These are phyloP conservation scores for Amanita thiersii DNA, from an alignment of 768 basidiomycete genomes.

Conservation along the genomic window DNA sequence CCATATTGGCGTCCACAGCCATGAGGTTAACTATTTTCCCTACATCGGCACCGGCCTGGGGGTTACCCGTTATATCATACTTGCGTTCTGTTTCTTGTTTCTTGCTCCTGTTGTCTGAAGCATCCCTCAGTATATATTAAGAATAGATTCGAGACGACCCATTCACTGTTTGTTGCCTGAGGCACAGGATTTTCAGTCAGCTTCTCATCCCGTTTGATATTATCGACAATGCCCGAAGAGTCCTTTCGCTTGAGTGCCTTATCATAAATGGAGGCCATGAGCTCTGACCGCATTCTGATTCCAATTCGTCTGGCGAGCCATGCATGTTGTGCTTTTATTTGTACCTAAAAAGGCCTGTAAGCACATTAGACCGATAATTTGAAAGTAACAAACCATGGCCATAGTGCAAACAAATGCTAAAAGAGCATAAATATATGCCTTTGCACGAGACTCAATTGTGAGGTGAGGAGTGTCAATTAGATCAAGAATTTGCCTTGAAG, in stretches of 20 bases:
- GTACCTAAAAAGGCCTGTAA: conserved; percentile 32
- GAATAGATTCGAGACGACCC: too few species aligned
- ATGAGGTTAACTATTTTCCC: conserved; percentile 90
- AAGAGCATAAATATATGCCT: conserved; percentile 73
- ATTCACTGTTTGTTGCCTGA: too few species aligned
- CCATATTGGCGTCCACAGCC: conserved; percentile 67
- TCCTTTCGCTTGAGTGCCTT: conserved; percentile 82
- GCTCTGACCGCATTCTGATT: conserved; percentile 65
- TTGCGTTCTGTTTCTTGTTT: conserved; percentile 2
- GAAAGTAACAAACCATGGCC: conserved; percentile 36
- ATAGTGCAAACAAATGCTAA: conserved; percentile 60
- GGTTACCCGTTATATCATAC: conserved; percentile 35
- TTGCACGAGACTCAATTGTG: conserved; percentile 40
- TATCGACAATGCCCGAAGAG: conserved; percentile 67
- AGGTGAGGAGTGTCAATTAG: conserved; percentile 36
- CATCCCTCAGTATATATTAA: too few species aligned
- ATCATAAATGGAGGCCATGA: conserved; percentile 84
- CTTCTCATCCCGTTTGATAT: conserved; percentile 17
- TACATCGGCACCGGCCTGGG: conserved; percentile 72
- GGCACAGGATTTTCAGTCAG: not conserved
- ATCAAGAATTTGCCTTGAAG: conserved; percentile 55
- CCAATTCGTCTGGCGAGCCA: conserved; percentile 76
- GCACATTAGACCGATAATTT: too few species aligned
- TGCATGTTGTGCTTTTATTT: conserved; percentile 67
- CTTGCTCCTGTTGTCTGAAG: conserved; percentile 4